A percentile compares a stretch with the other conserved stretches of the same genome.
These are phyloP conservation scores for Microdochium bolleyi DNA, from an alignment of 2,329 filamentous ascomycete species.

Conservation along the genomic window DNA sequence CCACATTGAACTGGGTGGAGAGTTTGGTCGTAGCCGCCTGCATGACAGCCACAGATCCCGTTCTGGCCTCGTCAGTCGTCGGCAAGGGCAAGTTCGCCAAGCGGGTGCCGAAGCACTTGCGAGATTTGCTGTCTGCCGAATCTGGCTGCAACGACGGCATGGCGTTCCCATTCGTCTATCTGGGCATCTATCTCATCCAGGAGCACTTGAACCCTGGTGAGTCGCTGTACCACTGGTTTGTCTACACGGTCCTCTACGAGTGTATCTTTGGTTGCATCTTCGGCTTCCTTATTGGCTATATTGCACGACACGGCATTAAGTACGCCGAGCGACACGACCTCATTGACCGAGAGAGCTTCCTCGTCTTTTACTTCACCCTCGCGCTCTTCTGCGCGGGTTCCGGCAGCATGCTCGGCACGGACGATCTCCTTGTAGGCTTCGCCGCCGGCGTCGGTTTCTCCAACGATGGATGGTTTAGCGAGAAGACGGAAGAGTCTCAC, in stretches of 20 bases:
- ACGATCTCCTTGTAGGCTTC: conserved; percentile 92
- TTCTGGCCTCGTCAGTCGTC: conserved; percentile 93
- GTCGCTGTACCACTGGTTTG: conserved; percentile 80
- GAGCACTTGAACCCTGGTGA: conserved; percentile 62
- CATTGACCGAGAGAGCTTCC: conserved; percentile 93
- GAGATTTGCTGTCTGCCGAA: conserved; percentile 90
- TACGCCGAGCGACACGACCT: conserved; percentile 75
- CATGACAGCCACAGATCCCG: conserved; percentile 94
- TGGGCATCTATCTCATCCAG: conserved; percentile 81
- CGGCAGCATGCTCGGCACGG: conserved; percentile 81
- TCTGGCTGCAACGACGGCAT: conserved; percentile 99
- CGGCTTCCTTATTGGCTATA: conserved; percentile 81
- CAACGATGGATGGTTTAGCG: conserved; percentile 97
- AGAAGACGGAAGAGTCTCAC: conserved; percentile 97
- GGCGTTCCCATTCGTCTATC: conserved; percentile 96
- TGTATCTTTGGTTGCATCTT: conserved; percentile 88
- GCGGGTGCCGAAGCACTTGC: conserved; percentile 91
- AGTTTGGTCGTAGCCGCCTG: conserved; percentile 82
- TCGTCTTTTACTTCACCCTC: conserved; percentile 97
- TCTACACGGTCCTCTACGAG: conserved; percentile 86
- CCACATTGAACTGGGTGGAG: conserved; percentile 78
- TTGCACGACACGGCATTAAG: conserved; percentile 84
- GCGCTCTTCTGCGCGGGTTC: conserved; percentile 94
- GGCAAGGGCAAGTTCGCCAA: conserved; percentile 99
- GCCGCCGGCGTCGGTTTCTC: conserved; percentile 96